These are phyloP conservation scores for Rutstroemia sp. DNA, from an alignment of 2,329 filamentous ascomycete species.

Conservation along the genomic window DNA sequence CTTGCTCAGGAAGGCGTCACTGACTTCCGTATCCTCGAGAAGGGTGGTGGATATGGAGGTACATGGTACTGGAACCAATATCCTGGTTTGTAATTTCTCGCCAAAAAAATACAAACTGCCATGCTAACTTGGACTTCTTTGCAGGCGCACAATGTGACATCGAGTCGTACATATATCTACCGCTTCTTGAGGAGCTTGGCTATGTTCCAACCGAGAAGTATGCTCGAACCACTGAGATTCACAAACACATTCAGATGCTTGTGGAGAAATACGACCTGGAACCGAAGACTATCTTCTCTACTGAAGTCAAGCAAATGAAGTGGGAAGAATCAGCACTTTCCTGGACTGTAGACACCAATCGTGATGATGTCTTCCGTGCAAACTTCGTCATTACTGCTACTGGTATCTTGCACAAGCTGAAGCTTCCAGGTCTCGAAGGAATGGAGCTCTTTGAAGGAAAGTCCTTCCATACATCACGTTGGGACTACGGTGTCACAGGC, in stretches of 20 bases:
- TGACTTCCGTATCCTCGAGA: constrained; percentile 36
- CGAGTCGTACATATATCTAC: constrained; percentile 10
- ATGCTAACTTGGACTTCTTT: constrained; percentile 52
- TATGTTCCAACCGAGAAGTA: constrained; percentile 46
- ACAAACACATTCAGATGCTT: constrained; percentile 44
- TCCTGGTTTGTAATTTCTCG: constrained; percentile 37
- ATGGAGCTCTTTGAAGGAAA: constrained; percentile 38
- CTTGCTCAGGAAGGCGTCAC: constrained; percentile 38
- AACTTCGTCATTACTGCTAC: constrained; percentile 52
- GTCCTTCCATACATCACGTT: constrained; percentile 46
- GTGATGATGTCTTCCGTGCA: constrained; percentile 46
- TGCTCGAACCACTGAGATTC: constrained; percentile 53
- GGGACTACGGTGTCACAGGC: constrained; percentile 47
- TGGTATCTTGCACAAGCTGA: constrained; percentile 51
- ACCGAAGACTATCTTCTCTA: constrained; percentile 51
- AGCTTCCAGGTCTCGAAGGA: constrained; percentile 41
- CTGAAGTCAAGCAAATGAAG: constrained; percentile 41
- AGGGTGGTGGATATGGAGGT: constrained; percentile 35
- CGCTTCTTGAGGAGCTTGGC: constrained; percentile 6
- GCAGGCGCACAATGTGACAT: constrained; percentile 29
- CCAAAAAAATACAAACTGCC: not conserved
- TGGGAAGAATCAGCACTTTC: constrained; percentile 47
- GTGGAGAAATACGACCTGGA: constrained; percentile 48
- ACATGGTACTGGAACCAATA: constrained; percentile 50
- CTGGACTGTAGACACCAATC: constrained; percentile 43